Evolutionary conservation across 257 asterid genomes (phyloP).

Genomic region (Solanum arcanum): DNA sequence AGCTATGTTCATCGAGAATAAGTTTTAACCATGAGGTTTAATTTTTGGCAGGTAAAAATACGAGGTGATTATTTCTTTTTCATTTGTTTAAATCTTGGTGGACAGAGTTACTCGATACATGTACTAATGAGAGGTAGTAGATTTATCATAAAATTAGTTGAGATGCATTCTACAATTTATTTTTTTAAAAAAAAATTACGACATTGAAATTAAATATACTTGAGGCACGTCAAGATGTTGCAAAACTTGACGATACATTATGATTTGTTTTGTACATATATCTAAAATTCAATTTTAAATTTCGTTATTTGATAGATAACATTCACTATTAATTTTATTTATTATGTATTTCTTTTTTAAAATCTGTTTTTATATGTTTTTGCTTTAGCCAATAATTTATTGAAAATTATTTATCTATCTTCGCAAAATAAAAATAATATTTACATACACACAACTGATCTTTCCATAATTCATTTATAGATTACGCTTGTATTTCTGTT

Average conservation of each 20-base stretch:
- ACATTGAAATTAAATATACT: background rate
- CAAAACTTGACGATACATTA: background rate
- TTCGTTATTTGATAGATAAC: background rate
- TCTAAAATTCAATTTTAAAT: background rate
- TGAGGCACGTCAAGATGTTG: background rate
- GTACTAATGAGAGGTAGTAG: background rate
- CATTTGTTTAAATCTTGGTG: background rate
- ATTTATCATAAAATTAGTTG: background rate
- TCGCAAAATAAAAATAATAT: background rate
- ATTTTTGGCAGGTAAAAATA: background rate
- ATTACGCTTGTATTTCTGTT: background rate
- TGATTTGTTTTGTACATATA: background rate
- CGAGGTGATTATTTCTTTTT: background rate
- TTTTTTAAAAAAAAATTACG: background rate
- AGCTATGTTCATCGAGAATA: background rate
- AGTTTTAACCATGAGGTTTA: background rate
- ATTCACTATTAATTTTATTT: background rate
- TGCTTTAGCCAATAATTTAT: background rate
- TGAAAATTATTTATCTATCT: background rate
- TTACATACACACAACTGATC: background rate
- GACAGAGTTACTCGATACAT: background rate
- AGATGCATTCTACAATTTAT: rapidly evolving
- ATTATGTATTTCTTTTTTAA: background rate
- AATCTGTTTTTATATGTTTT: background rate
- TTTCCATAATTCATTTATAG: rapidly evolving